phyloP scores from a whole-genome alignment of 257 asterid genomes.

The Jasminum sambac region DNA sequence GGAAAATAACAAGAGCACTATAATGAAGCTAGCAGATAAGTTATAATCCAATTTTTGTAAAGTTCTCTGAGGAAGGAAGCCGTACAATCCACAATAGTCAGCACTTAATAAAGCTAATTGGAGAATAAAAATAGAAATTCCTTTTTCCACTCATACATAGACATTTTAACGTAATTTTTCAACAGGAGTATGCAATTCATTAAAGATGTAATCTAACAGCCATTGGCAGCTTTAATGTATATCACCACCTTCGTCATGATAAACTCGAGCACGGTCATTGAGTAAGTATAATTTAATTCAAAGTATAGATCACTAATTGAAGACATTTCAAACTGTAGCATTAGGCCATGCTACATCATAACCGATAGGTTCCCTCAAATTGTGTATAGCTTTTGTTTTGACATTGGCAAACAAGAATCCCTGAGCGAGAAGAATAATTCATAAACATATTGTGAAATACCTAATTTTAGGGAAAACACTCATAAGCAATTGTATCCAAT shows the following conservation, averaged over 20 bases:
- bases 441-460: no score
- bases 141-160: not conserved
- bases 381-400: slow-evolving; percentile 83
- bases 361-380: slow-evolving; percentile 62
- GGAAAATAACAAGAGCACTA: no score
- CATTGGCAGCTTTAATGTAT: not conserved
- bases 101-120: not conserved
- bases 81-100: not conserved
- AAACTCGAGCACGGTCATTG: not conserved
- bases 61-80: no score
- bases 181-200: not conserved
- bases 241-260: not conserved
- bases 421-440: no score
- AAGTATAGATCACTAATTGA: not conserved
- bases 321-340: not conserved
- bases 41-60: not conserved
- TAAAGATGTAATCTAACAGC: not conserved
- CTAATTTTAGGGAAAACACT: no score
- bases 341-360: slow-evolving; percentile 7
- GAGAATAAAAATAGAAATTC: not conserved
- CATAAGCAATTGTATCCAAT: no score
- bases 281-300: not conserved
- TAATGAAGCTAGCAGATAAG: not conserved
- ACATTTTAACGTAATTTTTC: not conserved
- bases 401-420: no score